These are phyloP conservation scores for Cladosporium sp. DNA, from an alignment of 2,329 filamentous ascomycete genomes.

Conservation along the genomic window DNA sequence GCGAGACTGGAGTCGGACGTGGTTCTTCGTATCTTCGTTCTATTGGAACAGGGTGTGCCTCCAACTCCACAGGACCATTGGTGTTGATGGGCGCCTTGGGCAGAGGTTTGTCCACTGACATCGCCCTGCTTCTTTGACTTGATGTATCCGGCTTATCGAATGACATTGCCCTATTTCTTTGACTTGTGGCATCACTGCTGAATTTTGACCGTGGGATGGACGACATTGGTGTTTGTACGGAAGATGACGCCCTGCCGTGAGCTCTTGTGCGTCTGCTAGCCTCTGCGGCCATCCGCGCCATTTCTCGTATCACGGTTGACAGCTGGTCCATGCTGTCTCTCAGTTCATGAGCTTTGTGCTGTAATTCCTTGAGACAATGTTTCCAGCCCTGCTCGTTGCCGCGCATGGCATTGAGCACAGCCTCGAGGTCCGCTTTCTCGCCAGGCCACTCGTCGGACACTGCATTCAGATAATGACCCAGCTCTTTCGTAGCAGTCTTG, in stretches of 20 bases:
- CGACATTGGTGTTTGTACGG: slow-evolving; percentile 22
- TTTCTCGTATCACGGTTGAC: slow-evolving; percentile 76
- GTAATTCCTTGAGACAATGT: slow-evolving; percentile 74
- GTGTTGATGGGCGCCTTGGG: slow-evolving; percentile 12
- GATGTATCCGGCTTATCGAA: neutral
- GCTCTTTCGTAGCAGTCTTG: slow-evolving; percentile 71
- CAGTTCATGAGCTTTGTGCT: slow-evolving; percentile 70
- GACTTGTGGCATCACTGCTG: slow-evolving; percentile 16
- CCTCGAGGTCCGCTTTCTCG: slow-evolving; percentile 60
- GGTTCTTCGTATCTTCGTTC: slow-evolving; percentile 30
- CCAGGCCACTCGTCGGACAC: slow-evolving; percentile 65
- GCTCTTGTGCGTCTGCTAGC: slow-evolving; percentile 69
- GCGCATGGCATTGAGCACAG: slow-evolving; percentile 86
- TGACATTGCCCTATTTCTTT: neutral
- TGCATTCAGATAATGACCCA: slow-evolving; percentile 72
- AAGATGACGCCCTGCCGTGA: slow-evolving; percentile 25
- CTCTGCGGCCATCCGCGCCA: slow-evolving; percentile 80
- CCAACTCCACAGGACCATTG: slow-evolving; percentile 22
- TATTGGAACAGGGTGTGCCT: slow-evolving; percentile 30
- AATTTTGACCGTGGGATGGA: slow-evolving; percentile 26
- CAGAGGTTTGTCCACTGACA: slow-evolving; percentile 20
- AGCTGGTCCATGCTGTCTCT: slow-evolving; percentile 71
- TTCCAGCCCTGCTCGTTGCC: slow-evolving; percentile 91
- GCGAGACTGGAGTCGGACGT: slow-evolving; percentile 20
- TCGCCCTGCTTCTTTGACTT: neutral